phyloP scores from a whole-genome alignment of 129 eudicot species.

The Flaveria robusta region DNA sequence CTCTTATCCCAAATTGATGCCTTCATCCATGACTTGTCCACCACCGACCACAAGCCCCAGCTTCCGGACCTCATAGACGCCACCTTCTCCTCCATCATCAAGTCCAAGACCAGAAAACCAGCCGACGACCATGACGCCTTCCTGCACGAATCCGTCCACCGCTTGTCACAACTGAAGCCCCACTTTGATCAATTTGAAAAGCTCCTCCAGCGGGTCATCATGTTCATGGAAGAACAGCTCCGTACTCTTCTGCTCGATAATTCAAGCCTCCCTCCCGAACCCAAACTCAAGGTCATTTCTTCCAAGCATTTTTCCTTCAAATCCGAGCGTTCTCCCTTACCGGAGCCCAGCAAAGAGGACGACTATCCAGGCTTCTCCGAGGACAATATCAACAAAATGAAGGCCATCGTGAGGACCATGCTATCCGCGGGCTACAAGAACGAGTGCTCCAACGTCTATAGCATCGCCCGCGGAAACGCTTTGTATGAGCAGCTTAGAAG shows the following conservation, averaged over 20 bases:
- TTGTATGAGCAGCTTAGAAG: constrained; percentile 46
- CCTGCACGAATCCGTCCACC: constrained; percentile 43
- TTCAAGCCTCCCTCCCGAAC: constrained; percentile 15
- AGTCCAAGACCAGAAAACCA: constrained; percentile 31
- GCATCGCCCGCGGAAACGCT: constrained; percentile 53
- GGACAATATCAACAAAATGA: constrained; percentile 37
- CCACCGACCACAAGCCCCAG: constrained; percentile 42
- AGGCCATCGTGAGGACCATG: constrained; percentile 49
- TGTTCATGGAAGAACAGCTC: constrained; percentile 63
- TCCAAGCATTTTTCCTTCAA: constrained; percentile 34
- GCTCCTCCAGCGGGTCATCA: constrained; percentile 63
- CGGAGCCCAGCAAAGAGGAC: constrained; percentile 20
- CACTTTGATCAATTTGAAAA: constrained; percentile 25
- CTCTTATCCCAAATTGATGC: constrained; percentile 42
- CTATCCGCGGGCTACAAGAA: constrained; percentile 57
- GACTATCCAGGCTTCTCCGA: constrained; percentile 40
- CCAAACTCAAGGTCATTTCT: constrained; percentile 22
- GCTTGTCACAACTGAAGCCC: constrained; percentile 38
- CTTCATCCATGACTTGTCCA: constrained; percentile 35
- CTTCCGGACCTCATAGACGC: constrained; percentile 41
- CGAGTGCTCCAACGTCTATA: constrained; percentile 68
- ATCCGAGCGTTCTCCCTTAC: constrained; percentile 15
- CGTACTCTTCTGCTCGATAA: constrained; percentile 53
- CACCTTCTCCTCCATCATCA: constrained; percentile 42
- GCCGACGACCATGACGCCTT: constrained; percentile 41